Evolutionary conservation across 257 asterid species (phyloP), one percentile per base, ranked within the genome.

Genomic region (Paulownia fortunei): DNA sequence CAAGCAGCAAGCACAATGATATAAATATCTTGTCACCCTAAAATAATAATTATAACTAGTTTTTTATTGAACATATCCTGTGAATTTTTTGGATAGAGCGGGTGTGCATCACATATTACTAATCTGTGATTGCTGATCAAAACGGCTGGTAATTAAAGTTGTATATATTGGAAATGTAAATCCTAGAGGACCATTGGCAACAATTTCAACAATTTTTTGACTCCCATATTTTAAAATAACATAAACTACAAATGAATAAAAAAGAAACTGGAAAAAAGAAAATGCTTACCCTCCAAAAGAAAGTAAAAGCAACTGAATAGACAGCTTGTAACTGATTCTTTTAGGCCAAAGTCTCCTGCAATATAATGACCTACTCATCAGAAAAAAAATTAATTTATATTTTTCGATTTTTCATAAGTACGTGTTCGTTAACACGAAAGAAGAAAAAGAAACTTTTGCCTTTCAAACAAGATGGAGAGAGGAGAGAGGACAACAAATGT

Each of bases 271-370:
- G 21, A 68, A 68, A 8, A 52, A 8, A 51, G 69, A 18, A 34
- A 8, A 27, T 21, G 30, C 66, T 23, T 85, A 92, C 99, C 99
- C 98, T 86, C 97, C 95, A 79, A 92, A 92, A 2, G 98, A 88
- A 86, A 91, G 89, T 23, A 94, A 76, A 76, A 89, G 74, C 44
- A 91, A 79, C 24, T 91, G 90, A 62, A 87, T 62, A 72, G 84
- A 76, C 44, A 94, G 76, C 84, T 83, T 94, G 85, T 74, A 42
- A 56, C 79, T 80, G 69, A 94, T 78, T 27, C 83, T 81, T 69
- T 78, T 80, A 3, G 98, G 99, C 99, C 98, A 94, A 81, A 84
- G 84, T 62, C 73, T 77, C 89, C 99, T 94, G 89, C 79, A 87
- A 76, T 52, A 77, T 75, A 27, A 30, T 13, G 15, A 37, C 18